Conservation (phyloP, 176 grass and related monocot species). For the Luzula sylvatica region DNA sequence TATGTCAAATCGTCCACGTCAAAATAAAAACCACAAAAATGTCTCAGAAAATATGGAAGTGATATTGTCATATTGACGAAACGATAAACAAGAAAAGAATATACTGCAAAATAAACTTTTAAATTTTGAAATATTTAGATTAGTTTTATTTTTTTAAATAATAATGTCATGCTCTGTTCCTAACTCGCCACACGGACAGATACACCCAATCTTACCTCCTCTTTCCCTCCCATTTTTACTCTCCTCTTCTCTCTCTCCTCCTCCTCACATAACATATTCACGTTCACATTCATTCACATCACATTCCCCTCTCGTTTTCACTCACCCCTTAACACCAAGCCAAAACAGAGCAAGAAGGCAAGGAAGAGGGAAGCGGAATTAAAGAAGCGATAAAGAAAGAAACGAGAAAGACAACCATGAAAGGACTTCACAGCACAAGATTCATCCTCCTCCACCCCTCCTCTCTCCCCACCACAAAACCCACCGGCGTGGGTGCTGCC, state of each 20-base stretch:
- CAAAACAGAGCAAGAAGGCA: background rate
- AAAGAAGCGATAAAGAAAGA: too few species aligned
- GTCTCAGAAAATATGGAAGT: too few species aligned
- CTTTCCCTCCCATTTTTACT: constrained; percentile 1
- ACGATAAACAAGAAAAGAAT: too few species aligned
- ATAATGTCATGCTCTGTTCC: too few species aligned
- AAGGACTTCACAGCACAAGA: constrained; percentile 18
- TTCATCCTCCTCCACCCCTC: constrained; percentile 14
- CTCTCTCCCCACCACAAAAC: constrained; percentile 12
- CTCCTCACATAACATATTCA: too few species aligned
- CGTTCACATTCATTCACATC: too few species aligned
- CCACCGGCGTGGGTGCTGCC: constrained; percentile 1
- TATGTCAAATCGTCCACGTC: too few species aligned
- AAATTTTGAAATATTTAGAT: too few species aligned
- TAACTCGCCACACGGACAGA: background rate
- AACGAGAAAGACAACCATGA: constrained; percentile 29
- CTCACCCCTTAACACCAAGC: background rate
- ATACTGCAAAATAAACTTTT: too few species aligned
- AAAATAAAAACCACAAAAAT: too few species aligned
- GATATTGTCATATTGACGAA: too few species aligned
- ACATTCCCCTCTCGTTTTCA: constrained; percentile 7
- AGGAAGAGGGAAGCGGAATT: background rate
- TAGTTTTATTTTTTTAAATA: too few species aligned
- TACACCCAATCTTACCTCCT: background rate
- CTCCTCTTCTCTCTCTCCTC: constrained; percentile 1